Evolutionary conservation across 2,329 filamentous ascomycete genomes (phyloP).

Genomic region (Colletotrichum musae): DNA sequence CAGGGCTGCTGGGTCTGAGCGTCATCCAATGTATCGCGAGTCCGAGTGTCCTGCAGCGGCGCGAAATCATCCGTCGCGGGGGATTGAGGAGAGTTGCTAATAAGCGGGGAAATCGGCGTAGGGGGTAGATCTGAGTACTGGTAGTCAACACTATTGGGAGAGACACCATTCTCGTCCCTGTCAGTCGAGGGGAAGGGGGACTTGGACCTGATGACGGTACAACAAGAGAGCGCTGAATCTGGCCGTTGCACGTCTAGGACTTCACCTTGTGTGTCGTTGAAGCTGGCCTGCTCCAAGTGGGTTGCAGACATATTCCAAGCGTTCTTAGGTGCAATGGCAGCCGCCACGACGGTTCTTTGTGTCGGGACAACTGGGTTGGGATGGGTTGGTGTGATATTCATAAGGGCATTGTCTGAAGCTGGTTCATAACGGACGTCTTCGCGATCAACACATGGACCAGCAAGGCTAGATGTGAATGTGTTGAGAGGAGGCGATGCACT

Average conservation of each 20-base stretch:
- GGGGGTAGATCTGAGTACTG: neutral
- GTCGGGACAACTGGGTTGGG: neutral
- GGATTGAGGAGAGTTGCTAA: constrained; percentile 23
- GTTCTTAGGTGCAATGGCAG: neutral
- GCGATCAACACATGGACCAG: neutral
- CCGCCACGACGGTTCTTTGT: neutral
- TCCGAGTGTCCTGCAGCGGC: constrained; percentile 16
- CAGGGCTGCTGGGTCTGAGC: constrained; percentile 23
- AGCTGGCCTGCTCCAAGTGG: neutral
- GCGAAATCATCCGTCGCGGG: constrained; percentile 21
- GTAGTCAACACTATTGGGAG: neutral
- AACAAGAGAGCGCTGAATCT: constrained; percentile 14
- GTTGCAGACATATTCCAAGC: neutral
- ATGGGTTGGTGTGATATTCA: neutral
- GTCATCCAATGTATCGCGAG: constrained; percentile 30
- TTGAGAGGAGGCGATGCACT: constrained; percentile 3
- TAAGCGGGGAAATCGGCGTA: constrained; percentile 15
- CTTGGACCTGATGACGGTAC: constrained; percentile 7
- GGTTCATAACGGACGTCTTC: neutral
- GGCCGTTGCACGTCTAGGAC: neutral
- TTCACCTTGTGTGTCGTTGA: neutral
- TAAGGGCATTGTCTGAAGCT: neutral
- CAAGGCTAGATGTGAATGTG: constrained; percentile 12
- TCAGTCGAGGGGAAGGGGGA: neutral
- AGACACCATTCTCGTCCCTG: constrained; percentile 12